Conservation (phyloP, 2,329 filamentous ascomycete genomes). For the Claviceps sp. region DNA sequence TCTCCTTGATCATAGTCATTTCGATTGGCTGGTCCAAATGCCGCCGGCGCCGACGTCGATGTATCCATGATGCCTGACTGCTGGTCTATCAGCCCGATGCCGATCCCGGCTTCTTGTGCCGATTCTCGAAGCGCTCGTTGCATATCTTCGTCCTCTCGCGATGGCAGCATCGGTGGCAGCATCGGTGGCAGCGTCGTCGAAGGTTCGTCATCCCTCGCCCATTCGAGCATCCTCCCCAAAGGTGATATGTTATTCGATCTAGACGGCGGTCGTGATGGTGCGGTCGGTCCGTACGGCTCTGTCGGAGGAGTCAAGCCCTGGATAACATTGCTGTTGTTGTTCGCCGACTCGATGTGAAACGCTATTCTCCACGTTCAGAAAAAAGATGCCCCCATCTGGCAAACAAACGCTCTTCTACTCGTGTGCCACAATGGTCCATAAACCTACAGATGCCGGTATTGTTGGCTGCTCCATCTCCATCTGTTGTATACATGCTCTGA, state of each 20-base stretch:
- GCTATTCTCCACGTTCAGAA: constrained; percentile 18
- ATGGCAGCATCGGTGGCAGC: constrained; percentile 12
- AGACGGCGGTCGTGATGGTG: constrained; percentile 50
- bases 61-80: constrained; percentile 36
- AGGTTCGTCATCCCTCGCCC: constrained; percentile 27
- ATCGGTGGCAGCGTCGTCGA: constrained; percentile 15
- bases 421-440: background rate
- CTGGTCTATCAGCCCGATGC: constrained; percentile 28
- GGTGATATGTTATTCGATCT: constrained; percentile 44
- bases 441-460: constrained; percentile 31
- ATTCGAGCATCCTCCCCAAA: constrained; percentile 36
- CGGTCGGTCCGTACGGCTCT: constrained; percentile 27
- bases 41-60: constrained; percentile 21
- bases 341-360: constrained; percentile 43
- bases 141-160: constrained; percentile 41
- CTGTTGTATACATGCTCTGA: constrained; percentile 37
- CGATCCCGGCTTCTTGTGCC: constrained; percentile 37
- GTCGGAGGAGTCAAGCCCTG: constrained; percentile 29
- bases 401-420: background rate
- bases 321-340: constrained; percentile 28
- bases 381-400: background rate
- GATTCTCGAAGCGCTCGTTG: constrained; percentile 44
- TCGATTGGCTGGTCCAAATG: constrained; percentile 48
- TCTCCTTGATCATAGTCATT: constrained; percentile 38
- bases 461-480: constrained; percentile 35